phyloP scores from a whole-genome alignment of 352 stramenopile species.

The Pythium aphanidermatum region DNA sequence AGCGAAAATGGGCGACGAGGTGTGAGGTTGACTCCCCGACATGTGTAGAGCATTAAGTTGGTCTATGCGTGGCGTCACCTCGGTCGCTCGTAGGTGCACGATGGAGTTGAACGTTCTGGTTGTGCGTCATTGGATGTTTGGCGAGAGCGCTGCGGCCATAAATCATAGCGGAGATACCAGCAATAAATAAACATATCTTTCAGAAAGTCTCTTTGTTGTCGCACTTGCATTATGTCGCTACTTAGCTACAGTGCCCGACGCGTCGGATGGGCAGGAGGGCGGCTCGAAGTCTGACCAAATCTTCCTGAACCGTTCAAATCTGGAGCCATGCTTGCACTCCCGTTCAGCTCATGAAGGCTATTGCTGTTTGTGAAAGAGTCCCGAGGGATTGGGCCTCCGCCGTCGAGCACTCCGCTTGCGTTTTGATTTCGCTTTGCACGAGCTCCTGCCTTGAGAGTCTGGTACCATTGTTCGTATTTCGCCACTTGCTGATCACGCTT shows the following conservation, averaged over 20 bases:
- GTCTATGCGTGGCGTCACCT: slow-evolving; percentile 43
- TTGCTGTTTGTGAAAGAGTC: slow-evolving; percentile 68
- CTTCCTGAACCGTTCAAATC: too few relatives aligned
- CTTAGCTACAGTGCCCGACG: slow-evolving; percentile 38
- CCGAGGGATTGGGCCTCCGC: slow-evolving; percentile 17
- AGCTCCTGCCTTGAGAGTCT: slow-evolving; percentile 74
- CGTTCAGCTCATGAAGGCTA: slow-evolving; percentile 39
- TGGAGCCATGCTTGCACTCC: slow-evolving; percentile 9
- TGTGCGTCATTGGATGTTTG: too few relatives aligned
- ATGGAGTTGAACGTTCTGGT: too few relatives aligned
- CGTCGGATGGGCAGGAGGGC: slow-evolving; percentile 57
- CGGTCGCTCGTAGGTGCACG: slow-evolving; percentile 63
- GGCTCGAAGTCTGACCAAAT: slow-evolving; percentile 16
- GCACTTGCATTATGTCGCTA: neutral
- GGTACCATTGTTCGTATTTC: slow-evolving; percentile 86
- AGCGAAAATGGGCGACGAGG: slow-evolving; percentile 59
- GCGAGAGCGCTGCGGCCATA: too few relatives aligned
- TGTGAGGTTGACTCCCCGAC: slow-evolving; percentile 30
- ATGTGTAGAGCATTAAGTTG: slow-evolving; percentile 45
- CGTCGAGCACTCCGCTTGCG: slow-evolving; percentile 12
- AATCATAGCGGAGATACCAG: too few relatives aligned
- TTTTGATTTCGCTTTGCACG: slow-evolving; percentile 73
- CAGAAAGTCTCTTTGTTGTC: too few relatives aligned
- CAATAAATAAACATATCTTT: too few relatives aligned
- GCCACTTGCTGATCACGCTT: slow-evolving; percentile 61